Evolutionary conservation across 345 rosid species (phyloP).

Genomic region (Trapa incisa): DNA sequence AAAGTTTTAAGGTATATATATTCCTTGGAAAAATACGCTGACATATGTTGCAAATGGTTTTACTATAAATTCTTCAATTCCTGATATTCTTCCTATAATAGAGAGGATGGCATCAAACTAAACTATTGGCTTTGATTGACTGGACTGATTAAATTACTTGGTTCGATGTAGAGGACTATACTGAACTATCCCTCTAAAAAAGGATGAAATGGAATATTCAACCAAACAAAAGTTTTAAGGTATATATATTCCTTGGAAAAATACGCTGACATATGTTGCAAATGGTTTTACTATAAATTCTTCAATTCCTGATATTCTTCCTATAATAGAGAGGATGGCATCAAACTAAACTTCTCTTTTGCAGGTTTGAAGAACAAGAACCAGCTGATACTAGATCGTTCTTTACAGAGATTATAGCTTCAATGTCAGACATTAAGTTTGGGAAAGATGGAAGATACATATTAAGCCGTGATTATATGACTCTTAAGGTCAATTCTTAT

Average conservation of each 20-base stretch:
- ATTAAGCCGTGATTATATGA: constrained; percentile 98
- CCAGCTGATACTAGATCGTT: constrained; percentile 86
- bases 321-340: background rate
- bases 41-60: background rate
- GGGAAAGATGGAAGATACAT: constrained; percentile 79
- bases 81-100: background rate
- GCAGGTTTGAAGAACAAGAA: constrained; percentile 94
- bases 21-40: too few species aligned
- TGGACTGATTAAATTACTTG: too few species aligned
- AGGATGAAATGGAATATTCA: too few species aligned
- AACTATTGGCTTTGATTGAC: background rate
- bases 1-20: too few species aligned
- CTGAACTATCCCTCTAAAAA: too few species aligned
- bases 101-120: background rate
- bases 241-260: background rate
- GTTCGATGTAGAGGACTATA: too few species aligned
- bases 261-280: background rate
- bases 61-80: background rate
- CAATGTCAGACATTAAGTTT: constrained; percentile 92
- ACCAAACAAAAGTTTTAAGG: too few species aligned
- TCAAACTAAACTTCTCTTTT: background rate
- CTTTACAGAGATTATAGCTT: constrained; percentile 98
- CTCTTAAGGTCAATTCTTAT: constrained; percentile 64
- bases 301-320: background rate
- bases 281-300: background rate